Evolutionary conservation across 345 rosid species (phyloP).

Genomic region (Eucalyptus polyanthemos): DNA sequence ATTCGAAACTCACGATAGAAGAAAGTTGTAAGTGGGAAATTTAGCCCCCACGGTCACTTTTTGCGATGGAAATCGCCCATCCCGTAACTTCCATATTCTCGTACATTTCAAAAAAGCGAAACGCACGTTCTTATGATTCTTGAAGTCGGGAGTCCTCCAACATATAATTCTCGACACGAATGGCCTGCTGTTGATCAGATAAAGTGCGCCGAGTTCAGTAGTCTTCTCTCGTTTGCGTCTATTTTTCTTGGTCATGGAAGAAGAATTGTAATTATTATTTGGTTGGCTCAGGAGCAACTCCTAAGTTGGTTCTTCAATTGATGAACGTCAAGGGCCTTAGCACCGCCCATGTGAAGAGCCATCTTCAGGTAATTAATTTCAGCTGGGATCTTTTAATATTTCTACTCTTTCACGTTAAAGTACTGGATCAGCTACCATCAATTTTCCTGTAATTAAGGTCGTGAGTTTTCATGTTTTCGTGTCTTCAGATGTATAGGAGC

Average conservation of each 20-base stretch:
- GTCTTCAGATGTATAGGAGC: conserved; percentile 35
- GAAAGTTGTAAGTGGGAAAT: no score
- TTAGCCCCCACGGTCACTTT: not conserved
- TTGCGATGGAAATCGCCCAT: not conserved
- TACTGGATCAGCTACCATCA: not conserved
- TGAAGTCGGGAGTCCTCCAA: no score
- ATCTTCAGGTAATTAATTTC: conserved; percentile 24
- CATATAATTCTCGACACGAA: not conserved
- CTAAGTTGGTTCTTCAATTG: conserved; percentile 29
- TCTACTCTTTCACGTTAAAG: not conserved
- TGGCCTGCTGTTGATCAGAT: not conserved
- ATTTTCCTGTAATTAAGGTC: not conserved
- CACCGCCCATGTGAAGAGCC: conserved; percentile 46
- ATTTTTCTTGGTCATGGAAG: not conserved
- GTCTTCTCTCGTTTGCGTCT: not conserved
- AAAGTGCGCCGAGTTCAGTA: not conserved
- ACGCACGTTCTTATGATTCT: no score
- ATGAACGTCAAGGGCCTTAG: conserved; percentile 37
- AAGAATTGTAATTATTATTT: not conserved
- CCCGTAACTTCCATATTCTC: not conserved
- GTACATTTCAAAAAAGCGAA: no score
- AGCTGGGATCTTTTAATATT: not conserved
- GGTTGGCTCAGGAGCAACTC: conserved; percentile 23
- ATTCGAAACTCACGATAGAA: not conserved
- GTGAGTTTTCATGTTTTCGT: not conserved